A percentile compares a stretch with the other conserved stretches of the same genome.
phyloP scores from a whole-genome alignment of 2,329 filamentous ascomycete species.

The Fusarium coffeatum region DNA sequence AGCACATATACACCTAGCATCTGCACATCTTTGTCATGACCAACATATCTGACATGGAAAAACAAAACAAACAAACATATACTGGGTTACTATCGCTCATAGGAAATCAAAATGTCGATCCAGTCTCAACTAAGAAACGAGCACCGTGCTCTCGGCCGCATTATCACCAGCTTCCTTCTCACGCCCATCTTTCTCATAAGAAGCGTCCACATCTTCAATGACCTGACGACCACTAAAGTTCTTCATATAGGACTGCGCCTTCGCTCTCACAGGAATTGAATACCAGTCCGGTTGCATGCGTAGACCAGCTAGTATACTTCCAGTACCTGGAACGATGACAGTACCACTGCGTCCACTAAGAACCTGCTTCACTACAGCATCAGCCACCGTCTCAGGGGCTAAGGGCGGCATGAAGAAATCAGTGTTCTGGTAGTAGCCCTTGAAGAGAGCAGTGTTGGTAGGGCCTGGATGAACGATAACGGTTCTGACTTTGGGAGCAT shows the following conservation, averaged over 20 bases:
- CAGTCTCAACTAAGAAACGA: constrained; percentile 48
- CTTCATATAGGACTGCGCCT: constrained; percentile 55
- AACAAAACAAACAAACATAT: background rate
- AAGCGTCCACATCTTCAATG: constrained; percentile 57
- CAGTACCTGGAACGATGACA: constrained; percentile 59
- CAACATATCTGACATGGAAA: background rate
- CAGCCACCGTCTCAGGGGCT: constrained; percentile 56
- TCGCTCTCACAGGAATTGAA: constrained; percentile 63
- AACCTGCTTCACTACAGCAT: constrained; percentile 62
- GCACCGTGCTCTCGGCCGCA: constrained; percentile 52
- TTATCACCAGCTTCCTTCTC: constrained; percentile 39
- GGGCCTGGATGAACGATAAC: constrained; percentile 70
- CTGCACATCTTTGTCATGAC: background rate
- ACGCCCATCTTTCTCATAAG: constrained; percentile 47
- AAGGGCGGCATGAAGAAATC: constrained; percentile 51
- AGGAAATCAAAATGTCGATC: background rate
- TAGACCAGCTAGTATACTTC: constrained; percentile 55
- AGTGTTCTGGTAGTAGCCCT: constrained; percentile 67
- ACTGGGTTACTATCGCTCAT: background rate
- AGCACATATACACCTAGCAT: background rate
- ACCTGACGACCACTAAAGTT: constrained; percentile 61
- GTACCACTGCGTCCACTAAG: constrained; percentile 61
- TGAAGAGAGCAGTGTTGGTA: constrained; percentile 53
- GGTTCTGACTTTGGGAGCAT: constrained; percentile 72
- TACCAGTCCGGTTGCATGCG: constrained; percentile 72